Percentiles rank a stretch among this genome's conserved stretches.
Conservation (phyloP, 192 early-diverging fungal species). For the Coemansia sp. region DNA sequence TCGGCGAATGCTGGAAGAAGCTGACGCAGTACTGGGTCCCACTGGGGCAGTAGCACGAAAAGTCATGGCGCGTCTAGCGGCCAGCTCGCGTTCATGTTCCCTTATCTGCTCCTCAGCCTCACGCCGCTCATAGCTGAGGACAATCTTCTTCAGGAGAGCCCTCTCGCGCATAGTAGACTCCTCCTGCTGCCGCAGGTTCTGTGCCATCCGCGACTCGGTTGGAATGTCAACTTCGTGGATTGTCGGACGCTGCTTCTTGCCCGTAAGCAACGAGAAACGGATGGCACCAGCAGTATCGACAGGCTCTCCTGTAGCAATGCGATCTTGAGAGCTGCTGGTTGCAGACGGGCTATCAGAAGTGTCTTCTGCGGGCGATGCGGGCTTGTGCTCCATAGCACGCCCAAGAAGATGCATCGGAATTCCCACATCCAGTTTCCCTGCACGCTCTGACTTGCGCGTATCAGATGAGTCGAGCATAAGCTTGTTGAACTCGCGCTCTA, state of each 20-base stretch:
- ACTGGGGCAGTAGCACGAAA: neutral
- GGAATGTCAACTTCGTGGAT: constrained; percentile 46
- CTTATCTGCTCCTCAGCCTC: constrained; percentile 39
- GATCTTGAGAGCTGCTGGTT: neutral
- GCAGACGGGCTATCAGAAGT: neutral
- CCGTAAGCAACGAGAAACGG: constrained; percentile 45
- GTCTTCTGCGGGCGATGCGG: neutral
- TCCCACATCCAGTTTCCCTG: constrained; percentile 77
- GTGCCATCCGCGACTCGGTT: constrained; percentile 72
- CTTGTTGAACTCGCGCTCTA: constrained; percentile 86
- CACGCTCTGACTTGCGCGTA: constrained; percentile 62
- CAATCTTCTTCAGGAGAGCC: constrained; percentile 85
- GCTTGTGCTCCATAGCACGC: constrained; percentile 13
- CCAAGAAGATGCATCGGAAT: constrained; percentile 75
- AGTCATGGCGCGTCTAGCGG: constrained; percentile 7
- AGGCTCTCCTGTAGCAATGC: neutral
- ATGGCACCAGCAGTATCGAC: constrained; percentile 18
- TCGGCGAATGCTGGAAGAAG: neutral
- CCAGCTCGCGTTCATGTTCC: constrained; percentile 21
- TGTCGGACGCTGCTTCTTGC: constrained; percentile 44
- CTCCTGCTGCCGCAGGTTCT: constrained; percentile 78
- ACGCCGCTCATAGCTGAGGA: constrained; percentile 80
- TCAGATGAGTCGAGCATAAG: constrained; percentile 93
- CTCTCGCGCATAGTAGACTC: constrained; percentile 87
- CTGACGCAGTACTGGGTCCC: neutral